A percentile compares a stretch with the other conserved stretches of the same genome.
Evolutionary conservation across 495 filamentous ascomycete species (phyloP).

Genomic region (Lepidopterella palustris): DNA sequence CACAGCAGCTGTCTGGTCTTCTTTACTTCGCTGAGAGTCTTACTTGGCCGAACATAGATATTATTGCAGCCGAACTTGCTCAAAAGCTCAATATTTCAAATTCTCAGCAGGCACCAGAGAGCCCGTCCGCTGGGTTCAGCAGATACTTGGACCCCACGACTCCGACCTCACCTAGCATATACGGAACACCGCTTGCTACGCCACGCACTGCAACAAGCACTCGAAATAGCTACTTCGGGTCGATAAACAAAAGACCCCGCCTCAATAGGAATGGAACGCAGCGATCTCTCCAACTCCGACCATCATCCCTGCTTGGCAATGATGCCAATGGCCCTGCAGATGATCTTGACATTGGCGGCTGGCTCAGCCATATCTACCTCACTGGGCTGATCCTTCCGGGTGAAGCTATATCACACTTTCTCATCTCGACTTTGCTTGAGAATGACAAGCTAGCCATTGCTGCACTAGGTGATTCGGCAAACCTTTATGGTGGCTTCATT

Average conservation of each 20-base stretch:
- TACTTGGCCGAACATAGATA: conserved; percentile 44
- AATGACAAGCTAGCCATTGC: conserved; percentile 61
- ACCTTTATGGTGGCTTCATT: conserved; percentile 72
- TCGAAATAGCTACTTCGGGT: conserved; percentile 30
- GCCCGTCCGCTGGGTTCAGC: conserved; percentile 6
- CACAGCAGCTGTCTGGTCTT: conserved; percentile 46
- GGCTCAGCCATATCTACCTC: conserved; percentile 73
- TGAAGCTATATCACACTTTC: conserved; percentile 62
- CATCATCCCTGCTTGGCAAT: conserved; percentile 7
- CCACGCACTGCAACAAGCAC: conserved; percentile 18
- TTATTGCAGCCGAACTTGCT: conserved; percentile 42
- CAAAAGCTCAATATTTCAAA: conserved; percentile 43
- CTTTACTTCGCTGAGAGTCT: conserved; percentile 46
- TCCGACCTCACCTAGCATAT: conserved; percentile 28
- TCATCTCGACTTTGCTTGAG: conserved; percentile 73
- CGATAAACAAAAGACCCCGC: conserved; percentile 10
- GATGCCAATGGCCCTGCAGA: conserved; percentile 1
- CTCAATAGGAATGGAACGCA: conserved; percentile 14
- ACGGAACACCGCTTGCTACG: conserved; percentile 33
- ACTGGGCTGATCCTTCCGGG: conserved; percentile 75
- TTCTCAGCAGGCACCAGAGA: conserved; percentile 28
- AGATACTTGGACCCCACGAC: conserved; percentile 17
- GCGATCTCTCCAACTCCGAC: conserved; percentile 14
- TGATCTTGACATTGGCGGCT: conserved; percentile 52
- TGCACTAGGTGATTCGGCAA: conserved; percentile 59